These are phyloP conservation scores for Didymellaceae sp. DNA, from an alignment of 2,329 filamentous ascomycete genomes.

Conservation along the genomic window DNA sequence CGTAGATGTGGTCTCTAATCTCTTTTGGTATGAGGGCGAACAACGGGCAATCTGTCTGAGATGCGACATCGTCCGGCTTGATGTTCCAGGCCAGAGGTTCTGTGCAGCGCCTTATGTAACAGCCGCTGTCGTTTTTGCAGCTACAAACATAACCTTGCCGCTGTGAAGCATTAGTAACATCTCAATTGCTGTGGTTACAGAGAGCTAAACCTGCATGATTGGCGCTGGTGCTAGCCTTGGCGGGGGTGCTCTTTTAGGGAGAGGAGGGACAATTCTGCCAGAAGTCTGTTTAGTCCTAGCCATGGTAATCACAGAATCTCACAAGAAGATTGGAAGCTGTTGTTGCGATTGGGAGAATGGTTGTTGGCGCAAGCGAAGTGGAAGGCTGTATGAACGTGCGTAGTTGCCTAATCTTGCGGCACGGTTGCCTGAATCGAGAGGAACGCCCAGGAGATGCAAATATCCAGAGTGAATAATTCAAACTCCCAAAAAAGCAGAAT, in stretches of 20 bases:
- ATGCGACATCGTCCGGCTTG: neutral
- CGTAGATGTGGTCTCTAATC: conserved; percentile 26
- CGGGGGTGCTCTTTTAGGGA: too few relatives aligned
- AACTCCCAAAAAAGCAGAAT: neutral
- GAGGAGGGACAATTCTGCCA: too few relatives aligned
- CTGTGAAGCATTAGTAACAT: neutral
- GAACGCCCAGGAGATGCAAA: too few relatives aligned
- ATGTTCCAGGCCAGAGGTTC: conserved; percentile 31
- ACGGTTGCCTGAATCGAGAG: neutral
- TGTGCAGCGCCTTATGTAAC: conserved; percentile 4
- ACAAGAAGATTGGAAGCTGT: too few relatives aligned
- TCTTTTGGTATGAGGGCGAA: conserved; percentile 25
- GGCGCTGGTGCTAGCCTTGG: too few relatives aligned
- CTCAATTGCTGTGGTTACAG: neutral
- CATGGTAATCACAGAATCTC: too few relatives aligned
- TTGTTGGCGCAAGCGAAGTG: too few relatives aligned
- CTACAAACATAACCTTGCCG: neutral
- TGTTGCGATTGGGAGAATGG: neutral
- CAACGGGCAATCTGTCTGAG: conserved; percentile 19
- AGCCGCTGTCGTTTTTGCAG: neutral
- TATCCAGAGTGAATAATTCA: neutral
- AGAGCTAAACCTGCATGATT: neutral
- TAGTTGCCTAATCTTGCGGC: neutral
- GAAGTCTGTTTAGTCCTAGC: too few relatives aligned
- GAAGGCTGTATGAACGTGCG: too few relatives aligned